Conservation (phyloP, 768 basidiomycete species). For the Fibroporia radiculosa region DNA sequence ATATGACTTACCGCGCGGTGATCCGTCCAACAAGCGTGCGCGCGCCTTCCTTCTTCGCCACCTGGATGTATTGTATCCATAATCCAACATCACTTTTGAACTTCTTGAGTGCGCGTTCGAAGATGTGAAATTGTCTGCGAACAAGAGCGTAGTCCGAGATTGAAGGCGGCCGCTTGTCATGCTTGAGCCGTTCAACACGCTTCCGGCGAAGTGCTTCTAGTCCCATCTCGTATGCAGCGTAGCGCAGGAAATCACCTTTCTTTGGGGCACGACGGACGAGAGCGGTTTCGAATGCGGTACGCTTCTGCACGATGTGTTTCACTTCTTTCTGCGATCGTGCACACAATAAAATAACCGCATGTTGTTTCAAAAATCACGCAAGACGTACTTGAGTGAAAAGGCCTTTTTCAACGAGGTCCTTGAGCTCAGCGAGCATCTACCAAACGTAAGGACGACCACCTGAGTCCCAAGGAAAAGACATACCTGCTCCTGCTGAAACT, state of each 20-base stretch:
- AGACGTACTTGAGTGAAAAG: constrained; percentile 68
- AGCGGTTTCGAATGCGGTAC: constrained; percentile 77
- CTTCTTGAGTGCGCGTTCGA: constrained; percentile 81
- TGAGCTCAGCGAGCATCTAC: constrained; percentile 92
- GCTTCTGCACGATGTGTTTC: constrained; percentile 76
- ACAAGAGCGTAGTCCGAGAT: constrained; percentile 83
- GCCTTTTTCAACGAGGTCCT: constrained; percentile 79
- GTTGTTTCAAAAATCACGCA: not conserved
- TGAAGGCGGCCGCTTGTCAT: constrained; percentile 40
- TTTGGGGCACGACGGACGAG: constrained; percentile 78
- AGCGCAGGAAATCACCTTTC: constrained; percentile 84
- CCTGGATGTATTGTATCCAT: constrained; percentile 85
- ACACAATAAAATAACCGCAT: not conserved
- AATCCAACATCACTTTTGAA: constrained; percentile 84
- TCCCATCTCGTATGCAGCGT: constrained; percentile 87
- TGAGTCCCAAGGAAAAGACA: constrained; percentile 6
- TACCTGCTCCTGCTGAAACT: constrained; percentile 90
- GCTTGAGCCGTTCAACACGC: constrained; percentile 55
- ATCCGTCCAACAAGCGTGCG: constrained; percentile 73
- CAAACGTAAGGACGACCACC: constrained; percentile 1
- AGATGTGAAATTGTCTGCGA: constrained; percentile 79
- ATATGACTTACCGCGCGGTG: constrained; percentile 58
- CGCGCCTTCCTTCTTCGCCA: constrained; percentile 77
- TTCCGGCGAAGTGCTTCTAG: constrained; percentile 77
- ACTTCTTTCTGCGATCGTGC: constrained; percentile 59